Evolutionary conservation across 352 stramenopile species (phyloP).

Genomic region (Pythium myriotylum): DNA sequence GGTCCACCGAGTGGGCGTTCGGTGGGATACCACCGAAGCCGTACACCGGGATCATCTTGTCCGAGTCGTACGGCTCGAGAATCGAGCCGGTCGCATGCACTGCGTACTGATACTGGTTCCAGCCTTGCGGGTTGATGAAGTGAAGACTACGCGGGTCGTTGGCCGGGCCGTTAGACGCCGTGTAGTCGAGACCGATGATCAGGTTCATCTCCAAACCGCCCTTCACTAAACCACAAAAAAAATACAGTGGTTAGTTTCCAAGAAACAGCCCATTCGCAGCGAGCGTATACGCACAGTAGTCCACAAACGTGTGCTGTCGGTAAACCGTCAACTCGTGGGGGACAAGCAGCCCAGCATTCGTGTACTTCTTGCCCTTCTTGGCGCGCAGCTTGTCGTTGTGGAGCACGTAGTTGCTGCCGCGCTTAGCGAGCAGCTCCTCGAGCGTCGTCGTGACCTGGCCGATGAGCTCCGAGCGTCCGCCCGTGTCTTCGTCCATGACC

Average conservation of each 20-base stretch:
- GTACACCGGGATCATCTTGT: constrained; percentile 77
- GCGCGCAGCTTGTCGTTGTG: constrained; percentile 57
- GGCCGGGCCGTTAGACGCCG: constrained; percentile 61
- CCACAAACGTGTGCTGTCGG: constrained; percentile 54
- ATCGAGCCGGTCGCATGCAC: constrained; percentile 65
- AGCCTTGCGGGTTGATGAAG: constrained; percentile 59
- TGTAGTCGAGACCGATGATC: constrained; percentile 79
- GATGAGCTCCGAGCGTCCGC: constrained; percentile 71
- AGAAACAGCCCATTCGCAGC: constrained; percentile 1
- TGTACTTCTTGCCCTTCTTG: constrained; percentile 79
- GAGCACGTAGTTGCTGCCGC: constrained; percentile 53
- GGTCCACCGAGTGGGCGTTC: constrained; percentile 60
- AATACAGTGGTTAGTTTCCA: no score
- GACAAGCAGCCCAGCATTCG: constrained; percentile 56
- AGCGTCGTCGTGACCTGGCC: constrained; percentile 62
- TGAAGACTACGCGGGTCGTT: constrained; percentile 65
- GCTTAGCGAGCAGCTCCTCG: constrained; percentile 57
- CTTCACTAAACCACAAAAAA: constrained; percentile 44
- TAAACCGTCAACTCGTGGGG: constrained; percentile 43
- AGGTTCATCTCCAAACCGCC: constrained; percentile 89
- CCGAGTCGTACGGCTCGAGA: constrained; percentile 70
- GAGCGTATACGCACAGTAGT: constrained; percentile 45
- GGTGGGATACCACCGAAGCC: constrained; percentile 84
- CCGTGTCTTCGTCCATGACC: constrained; percentile 81
- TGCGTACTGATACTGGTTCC: constrained; percentile 81